Evolutionary conservation across 2,329 filamentous ascomycete species (phyloP).

Genomic region (Fusarium fujikuroi): DNA sequence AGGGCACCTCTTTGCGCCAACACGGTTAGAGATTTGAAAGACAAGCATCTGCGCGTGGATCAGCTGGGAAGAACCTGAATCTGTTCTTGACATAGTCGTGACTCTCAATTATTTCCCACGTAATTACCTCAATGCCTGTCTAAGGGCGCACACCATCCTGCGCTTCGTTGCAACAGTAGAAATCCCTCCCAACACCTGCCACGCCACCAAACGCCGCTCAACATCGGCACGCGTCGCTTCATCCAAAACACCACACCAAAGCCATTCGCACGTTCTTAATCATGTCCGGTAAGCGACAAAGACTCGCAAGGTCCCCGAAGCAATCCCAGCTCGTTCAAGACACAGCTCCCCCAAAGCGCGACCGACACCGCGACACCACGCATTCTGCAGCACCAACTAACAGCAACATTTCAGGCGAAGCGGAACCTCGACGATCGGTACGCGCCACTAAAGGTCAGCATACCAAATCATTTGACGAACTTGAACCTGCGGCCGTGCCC

Average conservation of each 20-base stretch:
- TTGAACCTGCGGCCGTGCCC: conserved; percentile 67
- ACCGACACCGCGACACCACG: conserved; percentile 14
- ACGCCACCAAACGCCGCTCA: conserved; percentile 17
- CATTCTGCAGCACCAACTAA: conserved; percentile 36
- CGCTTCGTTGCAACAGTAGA: conserved; percentile 47
- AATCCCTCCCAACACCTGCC: conserved; percentile 31
- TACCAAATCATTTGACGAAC: conserved; percentile 84
- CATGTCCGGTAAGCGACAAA: conserved; percentile 53
- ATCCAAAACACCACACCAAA: conserved; percentile 3
- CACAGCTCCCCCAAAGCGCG: conserved; percentile 14
- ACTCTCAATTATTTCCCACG: conserved; percentile 49
- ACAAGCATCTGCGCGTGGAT: conserved; percentile 38
- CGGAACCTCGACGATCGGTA: conserved; percentile 90
- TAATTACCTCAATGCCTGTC: conserved; percentile 48
- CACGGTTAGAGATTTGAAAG: conserved; percentile 39
- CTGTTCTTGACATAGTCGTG: conserved; percentile 49
- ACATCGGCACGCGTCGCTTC: conserved; percentile 22
- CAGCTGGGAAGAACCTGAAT: conserved; percentile 40
- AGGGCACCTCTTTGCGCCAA: conserved; percentile 28
- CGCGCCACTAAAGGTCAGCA: conserved; percentile 97
- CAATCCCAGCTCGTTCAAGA: conserved; percentile 18
- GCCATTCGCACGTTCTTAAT: conserved; percentile 17
- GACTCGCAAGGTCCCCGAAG: conserved; percentile 32
- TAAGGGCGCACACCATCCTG: conserved; percentile 42
- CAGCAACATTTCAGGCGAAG: conserved; percentile 54